Evolutionary conservation across 2,329 filamentous ascomycete species (phyloP).

Genomic region (Aspergillus sclerotialis): DNA sequence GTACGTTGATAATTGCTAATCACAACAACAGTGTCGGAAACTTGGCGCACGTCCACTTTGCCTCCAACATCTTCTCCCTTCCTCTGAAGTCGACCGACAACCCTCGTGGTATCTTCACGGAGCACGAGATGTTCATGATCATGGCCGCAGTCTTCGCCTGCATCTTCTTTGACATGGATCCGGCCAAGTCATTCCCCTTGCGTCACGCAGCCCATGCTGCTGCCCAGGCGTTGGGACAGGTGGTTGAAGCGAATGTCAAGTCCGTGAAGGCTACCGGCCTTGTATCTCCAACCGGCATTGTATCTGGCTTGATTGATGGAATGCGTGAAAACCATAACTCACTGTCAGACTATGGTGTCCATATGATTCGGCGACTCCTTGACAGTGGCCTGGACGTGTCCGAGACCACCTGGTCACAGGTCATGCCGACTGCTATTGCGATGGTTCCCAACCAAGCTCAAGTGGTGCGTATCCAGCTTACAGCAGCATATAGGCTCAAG

Average conservation of each 20-base stretch:
- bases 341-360: constrained; percentile 57
- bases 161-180: constrained; percentile 61
- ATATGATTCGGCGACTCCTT: constrained; percentile 58
- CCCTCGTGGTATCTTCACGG: constrained; percentile 47
- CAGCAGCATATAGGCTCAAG: constrained; percentile 5
- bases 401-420: constrained; percentile 64
- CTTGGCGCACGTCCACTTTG: constrained; percentile 49
- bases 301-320: constrained; percentile 45
- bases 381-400: constrained; percentile 56
- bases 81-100: constrained; percentile 49
- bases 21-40: constrained; percentile 39
- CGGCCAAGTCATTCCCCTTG: constrained; percentile 59
- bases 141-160: constrained; percentile 59
- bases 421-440: constrained; percentile 60
- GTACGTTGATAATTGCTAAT: constrained; percentile 6
- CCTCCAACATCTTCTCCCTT: constrained; percentile 48
- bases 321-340: constrained; percentile 47
- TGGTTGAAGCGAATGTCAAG: constrained; percentile 61
- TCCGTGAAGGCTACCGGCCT: constrained; percentile 49
- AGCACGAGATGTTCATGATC: constrained; percentile 52
- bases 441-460: constrained; percentile 66
- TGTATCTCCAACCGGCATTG: constrained; percentile 52
- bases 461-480: constrained; percentile 42
- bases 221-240: constrained; percentile 51
- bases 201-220: constrained; percentile 53